phyloP scores from a whole-genome alignment of 805 yeast genomes.

The Starmerella vitae region DNA sequence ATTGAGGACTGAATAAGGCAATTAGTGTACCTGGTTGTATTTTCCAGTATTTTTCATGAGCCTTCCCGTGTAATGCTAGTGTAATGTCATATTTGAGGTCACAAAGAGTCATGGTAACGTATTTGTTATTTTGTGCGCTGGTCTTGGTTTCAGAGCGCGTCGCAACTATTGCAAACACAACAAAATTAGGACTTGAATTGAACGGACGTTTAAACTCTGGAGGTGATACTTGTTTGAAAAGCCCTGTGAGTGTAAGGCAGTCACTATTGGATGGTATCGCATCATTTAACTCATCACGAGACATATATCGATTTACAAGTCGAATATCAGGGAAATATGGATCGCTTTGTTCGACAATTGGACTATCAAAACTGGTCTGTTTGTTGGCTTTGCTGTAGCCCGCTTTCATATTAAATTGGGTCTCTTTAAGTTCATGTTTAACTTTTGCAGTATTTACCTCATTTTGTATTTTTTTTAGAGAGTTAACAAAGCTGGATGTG shows the following conservation, averaged over 20 bases:
- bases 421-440: neutral
- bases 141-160: slow-evolving; percentile 41
- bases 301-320: slow-evolving; percentile 12
- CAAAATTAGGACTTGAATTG: slow-evolving; percentile 50
- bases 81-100: slow-evolving; percentile 51
- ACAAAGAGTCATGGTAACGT: slow-evolving; percentile 48
- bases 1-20: slow-evolving; percentile 59
- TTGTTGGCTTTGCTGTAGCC: neutral
- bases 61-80: slow-evolving; percentile 50
- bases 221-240: slow-evolving; percentile 38
- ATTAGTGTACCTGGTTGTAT: slow-evolving; percentile 60
- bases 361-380: slow-evolving; percentile 1
- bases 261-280: slow-evolving; percentile 13
- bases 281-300: slow-evolving; percentile 4
- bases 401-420: neutral
- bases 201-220: slow-evolving; percentile 58
- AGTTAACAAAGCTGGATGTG: neutral
- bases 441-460: neutral
- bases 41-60: slow-evolving; percentile 61
- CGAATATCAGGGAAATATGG: slow-evolving; percentile 14
- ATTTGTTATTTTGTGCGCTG: slow-evolving; percentile 34
- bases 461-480: neutral
- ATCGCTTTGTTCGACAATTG: slow-evolving; percentile 3
- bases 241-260: slow-evolving; percentile 10
- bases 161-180: slow-evolving; percentile 57